A percentile compares a stretch with the other conserved stretches of the same genome.
These are phyloP conservation scores for Penicillium sp. DNA, from an alignment of 2,329 filamentous ascomycete species.

Conservation along the genomic window DNA sequence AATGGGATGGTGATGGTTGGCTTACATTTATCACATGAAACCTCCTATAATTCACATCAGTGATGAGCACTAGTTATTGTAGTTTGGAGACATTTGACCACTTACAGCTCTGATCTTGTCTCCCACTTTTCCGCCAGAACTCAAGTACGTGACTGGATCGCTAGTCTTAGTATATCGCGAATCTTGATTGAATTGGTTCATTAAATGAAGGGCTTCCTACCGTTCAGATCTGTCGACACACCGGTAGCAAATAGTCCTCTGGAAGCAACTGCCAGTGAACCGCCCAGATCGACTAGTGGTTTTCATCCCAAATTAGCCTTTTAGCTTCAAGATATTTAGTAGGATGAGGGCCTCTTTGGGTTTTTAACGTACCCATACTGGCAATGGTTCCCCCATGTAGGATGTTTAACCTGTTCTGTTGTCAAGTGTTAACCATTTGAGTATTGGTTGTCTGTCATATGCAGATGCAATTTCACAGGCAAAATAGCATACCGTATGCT, in stretches of 20 bases:
- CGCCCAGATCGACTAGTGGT: constrained; percentile 58
- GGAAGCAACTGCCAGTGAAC: constrained; percentile 63
- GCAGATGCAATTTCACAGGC: background rate
- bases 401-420: constrained; percentile 60
- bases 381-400: constrained; percentile 66
- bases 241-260: constrained; percentile 62
- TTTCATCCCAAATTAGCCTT: background rate
- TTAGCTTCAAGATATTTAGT: background rate
- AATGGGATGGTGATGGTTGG: background rate
- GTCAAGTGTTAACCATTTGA: constrained; percentile 7
- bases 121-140: constrained; percentile 60
- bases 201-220: constrained; percentile 27
- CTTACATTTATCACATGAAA: constrained; percentile 62
- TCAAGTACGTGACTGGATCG: constrained; percentile 57
- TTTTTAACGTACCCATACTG: constrained; percentile 46
- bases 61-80: constrained; percentile 16
- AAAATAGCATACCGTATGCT: constrained; percentile 54
- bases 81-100: constrained; percentile 8
- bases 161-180: background rate
- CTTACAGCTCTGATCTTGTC: constrained; percentile 54
- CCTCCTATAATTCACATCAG: constrained; percentile 41
- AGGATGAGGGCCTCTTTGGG: no score
- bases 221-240: constrained; percentile 63
- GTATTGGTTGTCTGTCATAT: background rate
- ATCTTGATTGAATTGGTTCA: background rate